Evolutionary conservation across 2,329 filamentous ascomycete genomes (phyloP), one percentile per base, ranked within the genome.

Genomic region (Penicillium sp.): DNA sequence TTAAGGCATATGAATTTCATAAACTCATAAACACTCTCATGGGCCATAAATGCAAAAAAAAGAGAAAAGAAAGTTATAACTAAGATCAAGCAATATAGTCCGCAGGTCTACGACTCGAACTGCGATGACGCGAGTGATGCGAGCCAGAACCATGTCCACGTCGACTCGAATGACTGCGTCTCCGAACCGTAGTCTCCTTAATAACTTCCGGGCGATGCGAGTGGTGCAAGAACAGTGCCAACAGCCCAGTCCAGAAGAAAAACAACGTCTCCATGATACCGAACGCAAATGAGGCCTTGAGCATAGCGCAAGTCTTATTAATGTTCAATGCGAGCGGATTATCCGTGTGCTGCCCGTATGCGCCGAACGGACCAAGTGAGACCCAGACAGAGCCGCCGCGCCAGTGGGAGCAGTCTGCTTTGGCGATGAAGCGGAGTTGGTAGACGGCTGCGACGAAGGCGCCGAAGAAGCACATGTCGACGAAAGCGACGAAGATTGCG

Each of bases 241-340:
- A 75, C 25, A 92, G 72, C 43, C 82, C 80, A 3, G 89, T 93
- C 64, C 86, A 75, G 68, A 86, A 84, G 73, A 95, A 95, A 67
- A 91, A 85, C 56, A 93, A 75, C 58, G 77, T 76, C 69, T 93
- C 88, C 79, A 96, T 95, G 69, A 97, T 96, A 41, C 82, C 89
- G 59, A 96, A 84, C 2, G 89, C 92, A 72, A 89, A 97, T 58
- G 78, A 80, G 1, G 91, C 87, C 80, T 96, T 97, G 64, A 95
- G 81, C 89, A 96, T 93, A 41, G 86, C 81, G 73, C 92, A 97
- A 4, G 83, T 82, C 77, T 92, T 92, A 70, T 88, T 78, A 31
- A 84, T 70, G 45, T 78, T 70, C 34, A 84, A 64, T 35, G 77
- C 69, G 50, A 82, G 73, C 8, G 63, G 63, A 48, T 72, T 77